Conservation (phyloP, 1,284 basidiomycete species). For the Pterula multifida region DNA sequence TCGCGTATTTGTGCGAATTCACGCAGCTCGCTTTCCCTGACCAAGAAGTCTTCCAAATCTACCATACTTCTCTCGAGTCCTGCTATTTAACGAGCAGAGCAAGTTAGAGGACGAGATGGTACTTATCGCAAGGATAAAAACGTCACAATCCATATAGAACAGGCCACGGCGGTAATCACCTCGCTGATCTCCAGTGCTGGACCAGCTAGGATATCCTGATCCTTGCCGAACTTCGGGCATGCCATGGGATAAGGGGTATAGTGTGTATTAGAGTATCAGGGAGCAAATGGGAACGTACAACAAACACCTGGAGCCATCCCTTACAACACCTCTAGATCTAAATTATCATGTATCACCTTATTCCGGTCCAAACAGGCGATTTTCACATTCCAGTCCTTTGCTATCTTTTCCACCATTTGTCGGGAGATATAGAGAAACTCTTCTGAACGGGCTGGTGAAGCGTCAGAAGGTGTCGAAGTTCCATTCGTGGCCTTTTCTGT, state of each 20-base stretch:
- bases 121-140: neutral
- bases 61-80: neutral
- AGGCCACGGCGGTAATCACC: neutral
- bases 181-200: neutral
- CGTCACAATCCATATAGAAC: neutral
- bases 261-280: neutral
- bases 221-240: neutral
- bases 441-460: neutral
- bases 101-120: too few species aligned
- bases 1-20: too few species aligned
- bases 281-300: neutral
- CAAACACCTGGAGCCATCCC: neutral
- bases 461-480: neutral
- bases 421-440: neutral
- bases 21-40: too few species aligned
- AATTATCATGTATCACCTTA: neutral
- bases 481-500: neutral
- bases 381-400: neutral
- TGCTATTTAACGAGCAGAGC: neutral
- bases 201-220: neutral
- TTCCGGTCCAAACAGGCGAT: neutral
- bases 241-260: neutral
- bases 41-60: too few species aligned
- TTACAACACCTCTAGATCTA: neutral
- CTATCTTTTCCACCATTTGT: neutral